These are phyloP conservation scores for Spirogloea muscicola DNA, from an alignment of 139 green algal species.

Conservation along the genomic window DNA sequence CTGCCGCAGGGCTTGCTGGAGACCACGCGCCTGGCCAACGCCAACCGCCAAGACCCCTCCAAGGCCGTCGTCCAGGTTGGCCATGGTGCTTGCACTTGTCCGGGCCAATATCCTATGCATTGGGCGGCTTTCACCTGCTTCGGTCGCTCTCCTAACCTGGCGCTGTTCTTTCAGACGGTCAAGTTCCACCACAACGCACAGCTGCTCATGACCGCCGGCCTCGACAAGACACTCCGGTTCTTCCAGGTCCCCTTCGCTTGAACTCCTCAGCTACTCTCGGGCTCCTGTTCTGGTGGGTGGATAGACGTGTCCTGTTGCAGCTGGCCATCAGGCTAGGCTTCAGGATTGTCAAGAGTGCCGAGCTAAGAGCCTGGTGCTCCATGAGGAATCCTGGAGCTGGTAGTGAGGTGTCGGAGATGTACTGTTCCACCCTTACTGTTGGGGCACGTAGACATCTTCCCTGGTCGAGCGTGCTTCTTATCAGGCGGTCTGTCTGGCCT, in stretches of 20 bases:
- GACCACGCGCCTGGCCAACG: conserved; percentile 20
- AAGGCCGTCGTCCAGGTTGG: not conserved
- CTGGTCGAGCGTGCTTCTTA: no score
- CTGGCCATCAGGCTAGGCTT: no score
- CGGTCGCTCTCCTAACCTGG: not conserved
- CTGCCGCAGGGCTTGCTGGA: conserved; percentile 17
- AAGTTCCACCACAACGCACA: conserved; percentile 78
- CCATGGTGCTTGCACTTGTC: no score
- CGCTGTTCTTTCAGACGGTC: conserved; percentile 51
- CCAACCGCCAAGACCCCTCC: conserved; percentile 32
- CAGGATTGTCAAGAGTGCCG: no score
- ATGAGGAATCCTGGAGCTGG: no score
- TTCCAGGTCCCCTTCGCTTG: conserved; percentile 63
- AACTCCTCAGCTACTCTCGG: not conserved
- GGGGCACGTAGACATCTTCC: no score
- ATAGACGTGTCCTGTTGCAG: no score
- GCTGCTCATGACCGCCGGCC: conserved; percentile 78
- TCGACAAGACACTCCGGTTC: conserved; percentile 82
- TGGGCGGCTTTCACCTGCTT: not conserved
- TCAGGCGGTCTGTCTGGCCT: no score
- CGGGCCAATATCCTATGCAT: not conserved
- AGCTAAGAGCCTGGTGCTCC: no score
- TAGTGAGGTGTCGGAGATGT: no score
- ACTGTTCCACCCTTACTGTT: no score
- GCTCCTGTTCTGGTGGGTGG: not conserved